These are phyloP conservation scores for Noccaea caerulescens DNA, from an alignment of 345 rosid genomes.

Conservation along the genomic window DNA sequence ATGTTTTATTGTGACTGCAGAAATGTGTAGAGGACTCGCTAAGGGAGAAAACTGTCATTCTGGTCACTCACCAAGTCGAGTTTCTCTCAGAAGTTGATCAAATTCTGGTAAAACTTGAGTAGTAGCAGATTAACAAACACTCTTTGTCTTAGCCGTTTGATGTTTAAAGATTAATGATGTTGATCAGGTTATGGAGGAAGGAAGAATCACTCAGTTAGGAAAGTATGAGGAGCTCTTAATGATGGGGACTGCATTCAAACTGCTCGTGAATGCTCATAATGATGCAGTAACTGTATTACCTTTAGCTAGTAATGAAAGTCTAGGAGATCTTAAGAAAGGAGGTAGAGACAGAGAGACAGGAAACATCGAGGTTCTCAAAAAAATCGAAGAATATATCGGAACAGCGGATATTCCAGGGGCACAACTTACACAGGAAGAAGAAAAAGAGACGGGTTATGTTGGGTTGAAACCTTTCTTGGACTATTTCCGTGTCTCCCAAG, in stretches of 20 bases:
- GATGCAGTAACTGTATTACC: conserved; percentile 56
- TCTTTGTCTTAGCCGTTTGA: background rate
- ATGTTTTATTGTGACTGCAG: conserved; percentile 48
- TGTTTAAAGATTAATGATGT: conserved; percentile 13
- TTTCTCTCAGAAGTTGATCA: conserved; percentile 68
- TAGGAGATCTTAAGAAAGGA: conserved; percentile 22
- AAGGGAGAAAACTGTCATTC: conserved; percentile 62
- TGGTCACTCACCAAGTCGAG: conserved; percentile 89
- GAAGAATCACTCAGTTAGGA: conserved; percentile 62
- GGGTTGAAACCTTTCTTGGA: conserved; percentile 70
- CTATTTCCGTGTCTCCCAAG: conserved; percentile 59
- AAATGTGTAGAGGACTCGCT: conserved; percentile 70
- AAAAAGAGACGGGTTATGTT: conserved; percentile 61
- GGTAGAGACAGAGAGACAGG: conserved; percentile 22
- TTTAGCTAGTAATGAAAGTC: conserved; percentile 42
- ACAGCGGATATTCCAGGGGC: conserved; percentile 42
- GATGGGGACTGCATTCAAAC: conserved; percentile 64
- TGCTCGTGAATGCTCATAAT: conserved; percentile 76
- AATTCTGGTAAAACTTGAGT: conserved; percentile 54
- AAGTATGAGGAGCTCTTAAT: conserved; percentile 61
- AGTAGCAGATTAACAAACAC: background rate
- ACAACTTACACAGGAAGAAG: conserved; percentile 75
- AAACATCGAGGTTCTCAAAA: conserved; percentile 32
- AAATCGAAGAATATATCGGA: conserved; percentile 39
- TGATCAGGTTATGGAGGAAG: conserved; percentile 68